Evolutionary conservation across 1,284 basidiomycete species (phyloP).

Genomic region (Inonotus hispidus): DNA sequence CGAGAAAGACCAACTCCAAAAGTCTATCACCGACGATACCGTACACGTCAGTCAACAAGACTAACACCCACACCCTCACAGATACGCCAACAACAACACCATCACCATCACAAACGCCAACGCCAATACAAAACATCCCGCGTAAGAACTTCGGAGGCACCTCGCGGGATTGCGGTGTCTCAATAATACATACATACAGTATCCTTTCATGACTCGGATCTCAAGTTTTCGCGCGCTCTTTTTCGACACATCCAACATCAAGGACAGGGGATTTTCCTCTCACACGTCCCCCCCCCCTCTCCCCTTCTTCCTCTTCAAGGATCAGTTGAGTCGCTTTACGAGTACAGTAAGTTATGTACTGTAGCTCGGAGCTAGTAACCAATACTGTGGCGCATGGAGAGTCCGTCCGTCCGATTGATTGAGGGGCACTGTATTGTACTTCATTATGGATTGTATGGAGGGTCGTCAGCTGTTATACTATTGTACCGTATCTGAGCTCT

Average conservation of each 20-base stretch:
- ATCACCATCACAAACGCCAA: background rate
- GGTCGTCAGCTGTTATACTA: too few relatives aligned
- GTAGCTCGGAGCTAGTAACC: too few relatives aligned
- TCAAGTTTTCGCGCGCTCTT: background rate
- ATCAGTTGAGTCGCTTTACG: background rate
- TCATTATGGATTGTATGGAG: too few relatives aligned
- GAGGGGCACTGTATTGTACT: too few relatives aligned
- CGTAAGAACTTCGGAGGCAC: slow-evolving; percentile 17
- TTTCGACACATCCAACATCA: too few relatives aligned
- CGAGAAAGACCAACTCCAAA: background rate
- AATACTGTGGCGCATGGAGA: too few relatives aligned
- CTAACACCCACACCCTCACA: background rate
- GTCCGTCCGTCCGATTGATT: too few relatives aligned
- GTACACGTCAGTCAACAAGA: background rate
- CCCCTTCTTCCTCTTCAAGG: too few relatives aligned
- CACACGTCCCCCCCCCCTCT: background rate
- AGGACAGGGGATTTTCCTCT: background rate
- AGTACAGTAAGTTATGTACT: background rate
- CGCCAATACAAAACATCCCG: too few relatives aligned
- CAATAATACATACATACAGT: background rate
- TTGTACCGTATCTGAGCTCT: too few relatives aligned
- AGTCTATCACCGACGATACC: background rate
- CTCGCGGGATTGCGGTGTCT: slow-evolving; percentile 4
- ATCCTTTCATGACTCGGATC: background rate
- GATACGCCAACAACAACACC: too few relatives aligned